These are phyloP conservation scores for Tylopilus felleus DNA, from an alignment of 768 basidiomycete species.

Conservation along the genomic window DNA sequence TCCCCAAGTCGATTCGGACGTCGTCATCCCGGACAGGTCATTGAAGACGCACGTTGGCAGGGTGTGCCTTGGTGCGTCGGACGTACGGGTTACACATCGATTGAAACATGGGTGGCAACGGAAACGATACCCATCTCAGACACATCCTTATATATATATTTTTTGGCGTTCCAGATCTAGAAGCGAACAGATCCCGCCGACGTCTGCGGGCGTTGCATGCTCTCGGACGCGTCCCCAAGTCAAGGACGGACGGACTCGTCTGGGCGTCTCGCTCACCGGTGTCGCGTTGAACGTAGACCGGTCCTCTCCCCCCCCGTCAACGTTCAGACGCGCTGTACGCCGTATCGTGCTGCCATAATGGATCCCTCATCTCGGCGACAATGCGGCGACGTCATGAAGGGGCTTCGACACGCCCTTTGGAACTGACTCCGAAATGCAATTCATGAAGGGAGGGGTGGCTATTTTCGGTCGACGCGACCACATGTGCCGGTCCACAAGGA, in stretches of 20 bases:
- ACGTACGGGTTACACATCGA: background rate
- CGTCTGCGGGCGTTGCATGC: background rate
- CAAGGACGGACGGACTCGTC: background rate
- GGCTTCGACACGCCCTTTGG: background rate
- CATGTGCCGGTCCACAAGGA: constrained; percentile 3
- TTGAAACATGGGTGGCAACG: background rate
- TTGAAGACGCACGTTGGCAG: background rate
- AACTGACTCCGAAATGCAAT: background rate
- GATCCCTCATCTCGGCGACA: background rate
- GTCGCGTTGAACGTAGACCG: too few relatives aligned
- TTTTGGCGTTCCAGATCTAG: too few relatives aligned
- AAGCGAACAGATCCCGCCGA: background rate
- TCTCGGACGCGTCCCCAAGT: too few relatives aligned
- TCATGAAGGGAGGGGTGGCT: background rate
- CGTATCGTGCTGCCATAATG: too few relatives aligned
- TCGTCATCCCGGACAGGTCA: background rate
- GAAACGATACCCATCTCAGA: background rate
- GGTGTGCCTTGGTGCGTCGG: background rate
- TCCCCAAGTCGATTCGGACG: background rate
- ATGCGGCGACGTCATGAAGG: background rate
- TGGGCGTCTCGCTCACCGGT: background rate
- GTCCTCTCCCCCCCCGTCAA: too few relatives aligned
- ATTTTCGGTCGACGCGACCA: background rate
- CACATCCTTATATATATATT: too few relatives aligned
- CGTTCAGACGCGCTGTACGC: too few relatives aligned